These are phyloP conservation scores for Fusarium compactum DNA, from an alignment of 2,329 filamentous ascomycete genomes.

Conservation along the genomic window DNA sequence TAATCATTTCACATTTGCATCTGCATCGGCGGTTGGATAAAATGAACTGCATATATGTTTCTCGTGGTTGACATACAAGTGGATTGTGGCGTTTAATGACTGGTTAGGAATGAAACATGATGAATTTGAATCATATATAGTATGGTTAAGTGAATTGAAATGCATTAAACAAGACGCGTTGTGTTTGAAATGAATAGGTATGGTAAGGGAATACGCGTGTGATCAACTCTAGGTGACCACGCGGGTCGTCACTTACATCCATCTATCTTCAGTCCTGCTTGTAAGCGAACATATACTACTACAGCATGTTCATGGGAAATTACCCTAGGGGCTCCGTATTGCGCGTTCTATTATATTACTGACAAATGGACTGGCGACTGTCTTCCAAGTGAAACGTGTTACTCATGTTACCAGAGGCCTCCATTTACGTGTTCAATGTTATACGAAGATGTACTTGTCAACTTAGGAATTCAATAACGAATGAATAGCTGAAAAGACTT, in stretches of 20 bases:
- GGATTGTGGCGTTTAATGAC: background rate
- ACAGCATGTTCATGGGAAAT: background rate
- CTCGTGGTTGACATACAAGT: background rate
- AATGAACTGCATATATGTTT: constrained; percentile 4
- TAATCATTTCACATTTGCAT: background rate
- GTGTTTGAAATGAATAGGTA: background rate
- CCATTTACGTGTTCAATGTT: background rate
- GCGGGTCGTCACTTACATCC: constrained; percentile 3
- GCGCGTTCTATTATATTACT: background rate
- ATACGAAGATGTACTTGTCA: constrained; percentile 5
- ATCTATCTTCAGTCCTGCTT: background rate
- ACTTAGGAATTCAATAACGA: background rate
- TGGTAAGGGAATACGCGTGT: constrained; percentile 1
- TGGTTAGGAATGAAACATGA: background rate
- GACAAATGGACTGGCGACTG: background rate
- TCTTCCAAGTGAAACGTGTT: background rate
- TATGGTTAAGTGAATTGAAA: background rate
- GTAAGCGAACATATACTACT: background rate
- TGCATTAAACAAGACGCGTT: background rate
- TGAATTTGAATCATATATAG: background rate
- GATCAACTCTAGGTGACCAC: constrained; percentile 6
- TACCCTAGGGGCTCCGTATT: constrained; percentile 1
- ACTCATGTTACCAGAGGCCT: constrained; percentile 2
- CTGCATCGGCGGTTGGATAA: constrained; percentile 10
- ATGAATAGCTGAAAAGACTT: background rate